Percentiles rank a stretch among this genome's conserved stretches.
phyloP scores from a whole-genome alignment of 176 grass and related monocot species.

The Eragrostis nindensis region DNA sequence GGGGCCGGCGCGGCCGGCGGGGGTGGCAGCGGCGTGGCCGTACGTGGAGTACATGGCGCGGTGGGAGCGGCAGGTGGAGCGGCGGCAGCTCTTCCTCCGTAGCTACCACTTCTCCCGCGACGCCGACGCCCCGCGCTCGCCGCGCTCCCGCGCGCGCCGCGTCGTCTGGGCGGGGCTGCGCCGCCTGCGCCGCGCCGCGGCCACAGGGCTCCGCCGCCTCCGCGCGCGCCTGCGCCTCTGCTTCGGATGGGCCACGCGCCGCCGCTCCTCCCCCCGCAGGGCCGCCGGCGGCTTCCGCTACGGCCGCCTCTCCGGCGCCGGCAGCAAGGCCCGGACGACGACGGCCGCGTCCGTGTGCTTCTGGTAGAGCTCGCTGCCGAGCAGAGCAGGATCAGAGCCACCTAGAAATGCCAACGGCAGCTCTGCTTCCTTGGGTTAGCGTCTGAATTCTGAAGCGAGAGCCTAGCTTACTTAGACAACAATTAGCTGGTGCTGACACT shows the following conservation, averaged over 20 bases:
- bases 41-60: constrained; percentile 78
- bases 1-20: neutral
- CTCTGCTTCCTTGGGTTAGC: constrained; percentile 27
- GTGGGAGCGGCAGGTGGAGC: constrained; percentile 81
- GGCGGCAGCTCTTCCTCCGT: constrained; percentile 85
- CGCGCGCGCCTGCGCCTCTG: constrained; percentile 54
- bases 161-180: constrained; percentile 73
- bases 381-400: too few relatives aligned
- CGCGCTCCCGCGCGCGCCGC: constrained; percentile 58
- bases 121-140: constrained; percentile 31
- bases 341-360: constrained; percentile 40
- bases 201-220: constrained; percentile 40
- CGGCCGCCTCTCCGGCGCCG: constrained; percentile 41
- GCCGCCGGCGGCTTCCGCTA: constrained; percentile 9
- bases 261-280: neutral
- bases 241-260: constrained; percentile 50
- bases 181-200: constrained; percentile 48
- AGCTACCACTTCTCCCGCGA: constrained; percentile 94
- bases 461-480: constrained; percentile 30
- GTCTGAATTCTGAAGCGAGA: neutral
- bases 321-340: neutral
- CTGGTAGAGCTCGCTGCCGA: constrained; percentile 23
- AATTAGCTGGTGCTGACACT: constrained; percentile 19
- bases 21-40: constrained; percentile 44
- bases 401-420: neutral